Evolutionary conservation across 1,284 basidiomycete species (phyloP), one percentile per base, ranked within the genome.

Genomic region (Moniliophthora roreri): DNA sequence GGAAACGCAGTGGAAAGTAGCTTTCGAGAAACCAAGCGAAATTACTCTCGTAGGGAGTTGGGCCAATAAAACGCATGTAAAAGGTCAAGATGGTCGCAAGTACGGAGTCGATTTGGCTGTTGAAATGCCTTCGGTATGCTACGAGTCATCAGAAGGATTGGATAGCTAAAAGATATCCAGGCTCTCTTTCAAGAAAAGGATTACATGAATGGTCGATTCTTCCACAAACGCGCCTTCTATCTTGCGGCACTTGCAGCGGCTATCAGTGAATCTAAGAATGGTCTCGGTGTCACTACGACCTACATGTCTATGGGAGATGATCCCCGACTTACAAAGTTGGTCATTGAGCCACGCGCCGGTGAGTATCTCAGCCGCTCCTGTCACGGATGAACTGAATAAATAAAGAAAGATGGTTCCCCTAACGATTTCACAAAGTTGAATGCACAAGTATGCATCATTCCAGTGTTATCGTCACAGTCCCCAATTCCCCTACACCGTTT

Each of bases 161-260:
- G 39, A 40, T 51, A 56, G 51, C 16, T 47, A 51, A 54, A n/a
- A 13, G 41, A 41, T 21, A 58, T 57, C 3, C 62, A 93, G 85
- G 65, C 62, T 41, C 71, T 98, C 23, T 95, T 99, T 63, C 93
- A 97, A 72, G 91, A 95, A 61, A 99, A 98, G 68, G 96, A 99
- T 66, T 92, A 95, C 60, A 75, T 95, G 52, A 91, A 95, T 65
- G 84, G 85, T 34, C 84, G 97, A 16, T 95, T 92, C 70, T 95
- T 96, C 66, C 89, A 96, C 68, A 99, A 99, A 69, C 79, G 92
- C 40, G 89, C 92, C 0, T 95, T 90, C 67, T 99, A 95, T 71
- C 80, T 98, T 11, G 89, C 94, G 7, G 82, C 82, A 3, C 75
- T 99, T 48, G 91, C 90, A 2, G 77, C 82, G 8, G 81, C 83